Evolutionary conservation across 805 yeast species (phyloP), one percentile per base, ranked within the genome.

Genomic region (Pichia manshurica): DNA sequence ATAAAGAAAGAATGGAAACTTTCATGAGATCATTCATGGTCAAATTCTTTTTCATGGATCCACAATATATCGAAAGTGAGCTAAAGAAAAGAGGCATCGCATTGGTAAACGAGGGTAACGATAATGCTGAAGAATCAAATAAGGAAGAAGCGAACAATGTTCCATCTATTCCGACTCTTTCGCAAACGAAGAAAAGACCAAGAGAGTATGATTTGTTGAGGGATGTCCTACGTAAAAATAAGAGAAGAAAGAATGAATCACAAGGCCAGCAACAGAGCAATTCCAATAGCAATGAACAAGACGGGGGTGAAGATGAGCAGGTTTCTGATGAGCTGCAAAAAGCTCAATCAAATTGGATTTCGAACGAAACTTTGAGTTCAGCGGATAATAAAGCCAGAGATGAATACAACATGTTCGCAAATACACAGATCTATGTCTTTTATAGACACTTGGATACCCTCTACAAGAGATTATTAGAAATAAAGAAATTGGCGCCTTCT

Each of bases 361-460:
- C 61, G 6, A 61, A 67, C 15, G 67, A 65, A 17, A 34, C 38
- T 15, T 36, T 44, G 31, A 42, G 20, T 31, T 51, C 53, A 9
- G 45, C 56, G 21, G 45, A 51, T 13, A 69, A 69, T 46, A 56
- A 54, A n/a, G 52, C 49, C 47, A 76, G 90, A 57, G 71, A 70
- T 28, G 77, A 73, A 42, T 88, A 70, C 71, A 90, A 89, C 63
- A 65, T 90, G 57, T 93, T 91, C 71, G 87, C 87, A 52, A 90
- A 91, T 65, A 83, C 96, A 4, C 82, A 90, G 48, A 78, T 90
- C 34, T 93, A 93, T 61, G 86, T 89, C 31, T 89, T 93, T 58
- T 79, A 89, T 77, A 86, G 99, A 56, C 84, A 85, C 56, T 71
- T 90, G 62, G 81, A 87, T 53, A 85, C 87, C 2, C 66, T 93